Evolutionary conservation across 805 yeast genomes (phyloP).

Genomic region (Ogataea salicorniae): DNA sequence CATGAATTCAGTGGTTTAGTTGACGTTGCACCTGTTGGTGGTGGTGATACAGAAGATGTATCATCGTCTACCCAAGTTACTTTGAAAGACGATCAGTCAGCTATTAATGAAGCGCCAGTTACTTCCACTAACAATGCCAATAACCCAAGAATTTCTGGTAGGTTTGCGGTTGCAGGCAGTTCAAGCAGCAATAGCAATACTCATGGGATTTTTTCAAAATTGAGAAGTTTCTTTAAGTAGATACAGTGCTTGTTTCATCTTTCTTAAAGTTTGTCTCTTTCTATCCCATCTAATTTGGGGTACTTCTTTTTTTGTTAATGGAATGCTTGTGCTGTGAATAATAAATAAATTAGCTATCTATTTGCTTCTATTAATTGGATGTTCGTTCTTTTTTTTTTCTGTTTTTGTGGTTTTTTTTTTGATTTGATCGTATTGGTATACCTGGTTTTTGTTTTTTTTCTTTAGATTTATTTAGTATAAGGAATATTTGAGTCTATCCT

Average conservation of each 20-base stretch:
- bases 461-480: too few relatives aligned
- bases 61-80: background rate
- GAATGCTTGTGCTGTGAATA: background rate
- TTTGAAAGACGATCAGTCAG: background rate
- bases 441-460: too few relatives aligned
- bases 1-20: constrained; percentile 7
- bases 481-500: too few relatives aligned
- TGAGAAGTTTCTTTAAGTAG: constrained; percentile 22
- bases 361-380: background rate
- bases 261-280: background rate
- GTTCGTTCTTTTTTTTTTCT: background rate
- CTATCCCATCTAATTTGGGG: background rate
- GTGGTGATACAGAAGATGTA: constrained; percentile 1
- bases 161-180: background rate
- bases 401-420: background rate
- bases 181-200: background rate
- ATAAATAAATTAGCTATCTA: background rate
- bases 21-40: constrained; percentile 6
- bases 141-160: background rate
- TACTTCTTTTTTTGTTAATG: background rate
- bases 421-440: background rate
- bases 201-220: constrained; percentile 16
- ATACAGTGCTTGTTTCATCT: background rate
- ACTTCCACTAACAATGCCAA: background rate
- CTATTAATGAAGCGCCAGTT: constrained; percentile 1